Evolutionary conservation across 371 early-diverging fungal genomes (phyloP).

Genomic region (Gilbertella persicaria): DNA sequence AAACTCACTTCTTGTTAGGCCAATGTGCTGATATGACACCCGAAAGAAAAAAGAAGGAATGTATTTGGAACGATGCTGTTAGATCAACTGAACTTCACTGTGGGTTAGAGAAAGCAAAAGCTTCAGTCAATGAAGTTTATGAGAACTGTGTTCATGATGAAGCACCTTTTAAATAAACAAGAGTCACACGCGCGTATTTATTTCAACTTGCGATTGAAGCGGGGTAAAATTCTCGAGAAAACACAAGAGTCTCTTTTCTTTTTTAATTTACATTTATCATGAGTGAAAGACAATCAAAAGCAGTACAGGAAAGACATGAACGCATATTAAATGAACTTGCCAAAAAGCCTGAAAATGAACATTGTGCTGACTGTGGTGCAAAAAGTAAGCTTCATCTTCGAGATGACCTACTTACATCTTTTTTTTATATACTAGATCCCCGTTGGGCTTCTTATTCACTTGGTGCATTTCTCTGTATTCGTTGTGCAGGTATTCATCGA

Average conservation of each 20-base stretch:
- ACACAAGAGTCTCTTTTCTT: too few species aligned
- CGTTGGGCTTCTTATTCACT: slow-evolving; percentile 96
- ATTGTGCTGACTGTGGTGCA: slow-evolving; percentile 82
- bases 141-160: slow-evolving; percentile 38
- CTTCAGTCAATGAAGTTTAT: slow-evolving; percentile 39
- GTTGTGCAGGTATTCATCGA: slow-evolving; percentile 93
- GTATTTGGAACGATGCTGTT: slow-evolving; percentile 44
- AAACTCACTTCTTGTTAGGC: slow-evolving; percentile 15
- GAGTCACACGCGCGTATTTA: too few species aligned
- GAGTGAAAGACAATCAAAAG: slow-evolving; percentile 47
- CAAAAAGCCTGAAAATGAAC: slow-evolving; percentile 73
- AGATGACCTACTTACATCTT: background rate
- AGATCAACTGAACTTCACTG: slow-evolving; percentile 42
- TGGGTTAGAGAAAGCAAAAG: slow-evolving; percentile 25
- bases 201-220: too few species aligned
- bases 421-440: slow-evolving; percentile 67
- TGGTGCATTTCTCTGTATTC: slow-evolving; percentile 93
- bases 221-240: too few species aligned
- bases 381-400: slow-evolving; percentile 55
- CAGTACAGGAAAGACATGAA: slow-evolving; percentile 52
- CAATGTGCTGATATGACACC: slow-evolving; percentile 40
- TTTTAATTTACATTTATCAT: slow-evolving; percentile 13
- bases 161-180: slow-evolving; percentile 37
- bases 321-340: slow-evolving; percentile 71
- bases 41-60: slow-evolving; percentile 20